Base-by-base conservation (phyloP, 768 basidiomycete species). In the Lactarius hengduanensis region DNA sequence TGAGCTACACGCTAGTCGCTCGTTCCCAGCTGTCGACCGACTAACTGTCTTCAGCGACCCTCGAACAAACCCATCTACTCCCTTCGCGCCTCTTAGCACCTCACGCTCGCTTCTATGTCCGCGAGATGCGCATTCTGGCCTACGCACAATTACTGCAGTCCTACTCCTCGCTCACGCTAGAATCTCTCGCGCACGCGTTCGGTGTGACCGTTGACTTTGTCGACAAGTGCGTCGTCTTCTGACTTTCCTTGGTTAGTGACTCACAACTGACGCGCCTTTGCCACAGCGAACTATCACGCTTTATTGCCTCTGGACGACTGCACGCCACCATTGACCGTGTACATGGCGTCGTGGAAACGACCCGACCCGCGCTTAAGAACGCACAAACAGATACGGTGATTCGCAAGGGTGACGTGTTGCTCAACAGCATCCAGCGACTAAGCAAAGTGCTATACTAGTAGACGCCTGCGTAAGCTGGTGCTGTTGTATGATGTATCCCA, bases 351-450 rank as follows among this genome's bases (percentile, higher is more conserved):
- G 94, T 98, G 18, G 92, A 95, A 78, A 98, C 96, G 30, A 96
- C 91, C 57, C 82, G 93, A 65, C 83, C 85, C 4, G 82, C 86
- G 55, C 76, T 83, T 53, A 89, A 97, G 83, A 91, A 87, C 60
- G 88, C 89, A 53, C 90, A 95, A n/a, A 97, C 96, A 74, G 94
- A 96, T 74, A 88, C 87, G 43, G 90, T 98, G n/a, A 84, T 99
- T 61, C 90, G 90, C 76, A 90, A 95, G 79, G 96, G 96, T 2
- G 96, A 99, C 76, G 76, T 94, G 34, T 77, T 99, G 69, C 78
- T 98, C 47, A 94, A 90, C 73, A 87, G 90, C 73, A 86, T 97
- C 70, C 92, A 95, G 77, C 80, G 92, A 75, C 78, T 97, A 76
- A 93, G 93, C 76, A 91, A 95, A 78, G 94, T 96, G n/a, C 76